Conservation (phyloP, 345 rosid species). For the Hypericum androsaemum region DNA sequence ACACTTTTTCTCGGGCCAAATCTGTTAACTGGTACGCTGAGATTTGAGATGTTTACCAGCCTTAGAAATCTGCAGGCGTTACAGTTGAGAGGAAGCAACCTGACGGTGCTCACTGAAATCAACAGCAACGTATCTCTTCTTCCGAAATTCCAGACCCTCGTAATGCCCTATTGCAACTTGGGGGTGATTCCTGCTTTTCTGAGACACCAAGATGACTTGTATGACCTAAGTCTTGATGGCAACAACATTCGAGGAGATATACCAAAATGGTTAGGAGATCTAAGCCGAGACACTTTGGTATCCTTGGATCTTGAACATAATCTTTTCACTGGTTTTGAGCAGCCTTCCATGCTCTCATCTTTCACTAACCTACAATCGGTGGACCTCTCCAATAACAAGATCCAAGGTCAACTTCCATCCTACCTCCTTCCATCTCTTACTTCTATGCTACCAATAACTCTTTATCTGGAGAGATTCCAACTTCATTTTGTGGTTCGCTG, state of each 20-base stretch:
- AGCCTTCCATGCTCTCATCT: neutral
- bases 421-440: rapidly evolving
- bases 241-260: constrained; percentile 16
- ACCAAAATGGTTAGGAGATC: constrained; percentile 15
- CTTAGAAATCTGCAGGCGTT: neutral
- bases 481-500: constrained; percentile 9
- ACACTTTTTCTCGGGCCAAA: neutral
- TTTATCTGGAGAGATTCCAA: constrained; percentile 9
- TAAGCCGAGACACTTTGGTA: rapidly evolving
- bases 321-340: constrained; percentile 13
- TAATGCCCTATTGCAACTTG: constrained; percentile 17
- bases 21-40: constrained; percentile 7
- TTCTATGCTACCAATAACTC: constrained; percentile 17
- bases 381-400: constrained; percentile 2
- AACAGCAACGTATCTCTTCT: neutral
- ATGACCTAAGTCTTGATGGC: neutral
- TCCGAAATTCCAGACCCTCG: rapidly evolving
- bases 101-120: neutral
- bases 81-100: constrained; percentile 6
- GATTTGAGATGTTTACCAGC: neutral
- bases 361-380: rapidly evolving
- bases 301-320: constrained; percentile 6
- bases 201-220: neutral
- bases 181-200: constrained; percentile 14
- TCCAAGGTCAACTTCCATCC: constrained; percentile 20